Percentiles rank a stretch among this genome's conserved stretches.
phyloP scores from a whole-genome alignment of 768 basidiomycete species.

The Pluteus cervinus region DNA sequence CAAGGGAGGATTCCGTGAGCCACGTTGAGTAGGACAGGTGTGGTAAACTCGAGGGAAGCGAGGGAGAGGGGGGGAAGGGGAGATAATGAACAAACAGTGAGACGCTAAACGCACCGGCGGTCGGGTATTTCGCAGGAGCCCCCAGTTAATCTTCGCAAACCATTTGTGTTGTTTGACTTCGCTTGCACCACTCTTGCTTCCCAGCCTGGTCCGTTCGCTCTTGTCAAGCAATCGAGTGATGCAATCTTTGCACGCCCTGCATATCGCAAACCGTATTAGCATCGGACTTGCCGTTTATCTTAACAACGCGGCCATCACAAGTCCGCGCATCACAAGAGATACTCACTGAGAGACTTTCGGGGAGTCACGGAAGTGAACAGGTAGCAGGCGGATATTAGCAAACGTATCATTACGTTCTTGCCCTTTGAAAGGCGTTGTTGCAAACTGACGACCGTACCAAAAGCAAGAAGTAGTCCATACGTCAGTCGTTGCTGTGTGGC shows the following conservation, averaged over 20 bases:
- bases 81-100: too few species aligned
- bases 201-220: constrained; percentile 81
- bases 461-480: constrained; percentile 15
- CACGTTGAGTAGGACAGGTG: not conserved
- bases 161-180: constrained; percentile 99
- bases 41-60: too few species aligned
- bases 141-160: constrained; percentile 97
- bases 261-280: constrained; percentile 14
- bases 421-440: constrained; percentile 99
- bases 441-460: constrained; percentile 56
- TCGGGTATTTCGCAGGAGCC: constrained; percentile 82
- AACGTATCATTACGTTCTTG: constrained; percentile 92
- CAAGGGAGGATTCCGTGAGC: constrained; percentile 6
- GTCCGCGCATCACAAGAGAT: constrained; percentile 19
- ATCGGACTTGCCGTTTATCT: not conserved
- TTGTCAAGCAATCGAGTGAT: constrained; percentile 87
- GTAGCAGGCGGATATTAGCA: constrained; percentile 84
- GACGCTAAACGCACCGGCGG: constrained; percentile 90
- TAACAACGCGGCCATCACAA: constrained; percentile 18
- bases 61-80: too few species aligned
- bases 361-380: constrained; percentile 81
- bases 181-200: constrained; percentile 91
- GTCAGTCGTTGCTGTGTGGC: constrained; percentile 23
- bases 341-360: constrained; percentile 74
- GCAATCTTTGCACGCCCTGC: constrained; percentile 83